Percentiles rank a stretch among this genome's conserved stretches.
Evolutionary conservation across 2,329 filamentous ascomycete genomes (phyloP).

Genomic region (Endoconidiophora polonica): DNA sequence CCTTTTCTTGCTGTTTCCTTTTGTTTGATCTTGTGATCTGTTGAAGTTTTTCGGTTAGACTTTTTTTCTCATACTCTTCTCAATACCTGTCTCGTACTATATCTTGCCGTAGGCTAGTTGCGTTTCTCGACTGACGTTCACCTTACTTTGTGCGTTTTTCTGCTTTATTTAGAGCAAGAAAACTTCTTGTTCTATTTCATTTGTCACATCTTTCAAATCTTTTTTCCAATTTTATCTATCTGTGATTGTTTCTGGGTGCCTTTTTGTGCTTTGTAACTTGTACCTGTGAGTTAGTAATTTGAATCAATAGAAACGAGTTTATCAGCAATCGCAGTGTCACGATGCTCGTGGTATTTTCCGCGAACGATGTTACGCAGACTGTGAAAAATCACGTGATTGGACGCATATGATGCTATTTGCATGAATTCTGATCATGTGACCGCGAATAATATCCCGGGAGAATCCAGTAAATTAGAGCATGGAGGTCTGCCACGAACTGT

Average conservation of each 20-base stretch:
- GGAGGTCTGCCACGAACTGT: not conserved
- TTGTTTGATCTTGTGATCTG: not conserved
- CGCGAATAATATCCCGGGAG: not conserved
- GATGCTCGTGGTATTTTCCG: no score
- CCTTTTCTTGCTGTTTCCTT: slow-evolving; percentile 2
- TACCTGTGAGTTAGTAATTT: no score
- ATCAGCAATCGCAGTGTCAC: no score
- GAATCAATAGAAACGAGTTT: no score
- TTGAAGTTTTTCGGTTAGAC: slow-evolving; percentile 1
- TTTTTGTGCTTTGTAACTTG: no score
- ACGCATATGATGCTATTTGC: no score
- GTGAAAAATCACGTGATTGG: no score
- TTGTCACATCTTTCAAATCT: not conserved
- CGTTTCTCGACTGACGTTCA: not conserved
- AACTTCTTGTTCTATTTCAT: not conserved
- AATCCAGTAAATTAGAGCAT: not conserved
- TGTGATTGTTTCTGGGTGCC: not conserved
- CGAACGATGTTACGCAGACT: no score
- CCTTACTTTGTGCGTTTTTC: not conserved
- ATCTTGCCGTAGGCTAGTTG: not conserved
- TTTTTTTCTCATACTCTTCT: not conserved
- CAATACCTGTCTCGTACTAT: not conserved
- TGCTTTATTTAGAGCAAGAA: not conserved
- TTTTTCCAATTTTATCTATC: not conserved
- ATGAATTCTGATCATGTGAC: no score